Conservation (phyloP, 768 basidiomycete genomes). For the Mrakia blollopis region DNA sequence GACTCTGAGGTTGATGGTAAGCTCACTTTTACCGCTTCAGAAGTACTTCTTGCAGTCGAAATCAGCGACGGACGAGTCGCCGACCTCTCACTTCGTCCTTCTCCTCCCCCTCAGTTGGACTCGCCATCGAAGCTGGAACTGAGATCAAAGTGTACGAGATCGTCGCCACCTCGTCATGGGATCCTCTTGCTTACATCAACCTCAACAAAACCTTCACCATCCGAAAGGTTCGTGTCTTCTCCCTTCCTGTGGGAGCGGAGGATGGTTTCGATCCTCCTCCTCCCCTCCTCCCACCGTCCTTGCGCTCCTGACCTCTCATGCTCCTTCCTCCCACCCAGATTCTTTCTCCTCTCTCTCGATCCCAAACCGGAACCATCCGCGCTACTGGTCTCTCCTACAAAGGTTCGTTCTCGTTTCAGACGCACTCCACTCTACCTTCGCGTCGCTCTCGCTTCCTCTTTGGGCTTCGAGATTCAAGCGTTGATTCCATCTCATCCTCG, state of each 20-base stretch:
- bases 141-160: constrained; percentile 29
- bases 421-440: background rate
- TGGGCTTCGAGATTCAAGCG: no score
- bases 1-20: constrained; percentile 34
- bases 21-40: background rate
- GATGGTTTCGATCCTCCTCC: background rate
- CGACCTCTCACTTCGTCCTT: no score
- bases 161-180: constrained; percentile 13
- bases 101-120: constrained; percentile 21
- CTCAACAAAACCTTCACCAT: constrained; percentile 18
- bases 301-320: background rate
- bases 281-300: background rate
- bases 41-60: background rate
- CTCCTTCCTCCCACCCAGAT: constrained; percentile 29
- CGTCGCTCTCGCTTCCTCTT: background rate
- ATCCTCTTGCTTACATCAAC: constrained; percentile 6
- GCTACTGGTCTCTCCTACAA: constrained; percentile 44
- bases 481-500: no score
- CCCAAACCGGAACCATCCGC: constrained; percentile 44
- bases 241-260: background rate
- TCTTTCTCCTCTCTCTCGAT: constrained; percentile 38
- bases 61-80: background rate
- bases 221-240: constrained; percentile 23
- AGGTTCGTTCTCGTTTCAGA: constrained; percentile 21
- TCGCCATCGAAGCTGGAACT: constrained; percentile 28